Percentiles rank a stretch among this genome's conserved stretches.
phyloP scores from a whole-genome alignment of 768 basidiomycete genomes.

The Russula abietina region DNA sequence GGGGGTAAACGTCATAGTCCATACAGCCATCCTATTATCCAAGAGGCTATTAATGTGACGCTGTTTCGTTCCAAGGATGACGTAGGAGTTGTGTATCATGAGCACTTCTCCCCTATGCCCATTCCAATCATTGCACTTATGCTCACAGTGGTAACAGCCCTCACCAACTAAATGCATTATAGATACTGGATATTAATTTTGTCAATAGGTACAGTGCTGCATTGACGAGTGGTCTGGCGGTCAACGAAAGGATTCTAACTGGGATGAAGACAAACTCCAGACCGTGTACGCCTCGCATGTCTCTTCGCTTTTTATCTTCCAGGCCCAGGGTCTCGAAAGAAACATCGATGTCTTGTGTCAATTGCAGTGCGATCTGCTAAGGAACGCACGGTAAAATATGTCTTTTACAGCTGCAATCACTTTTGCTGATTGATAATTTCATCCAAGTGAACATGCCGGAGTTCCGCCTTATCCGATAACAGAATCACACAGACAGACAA shows the following conservation, averaged over 20 bases:
- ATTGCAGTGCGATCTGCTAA: constrained; percentile 6
- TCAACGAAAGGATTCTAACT: neutral
- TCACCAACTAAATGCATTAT: neutral
- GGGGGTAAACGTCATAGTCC: neutral
- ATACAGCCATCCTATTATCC: constrained; percentile 4
- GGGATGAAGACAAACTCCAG: neutral
- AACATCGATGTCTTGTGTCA: neutral
- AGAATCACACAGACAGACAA: neutral
- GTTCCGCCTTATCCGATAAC: neutral
- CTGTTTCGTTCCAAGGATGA: neutral
- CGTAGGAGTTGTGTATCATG: neutral
- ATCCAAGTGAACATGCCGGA: neutral
- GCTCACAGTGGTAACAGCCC: constrained; percentile 5
- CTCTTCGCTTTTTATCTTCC: neutral
- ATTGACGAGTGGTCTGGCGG: constrained; percentile 14
- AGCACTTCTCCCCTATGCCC: constrained; percentile 8
- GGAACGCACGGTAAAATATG: neutral
- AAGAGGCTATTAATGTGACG: neutral
- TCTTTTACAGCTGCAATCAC: neutral
- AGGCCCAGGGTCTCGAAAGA: neutral
- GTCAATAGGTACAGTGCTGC: constrained; percentile 8
- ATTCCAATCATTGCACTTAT: constrained; percentile 8
- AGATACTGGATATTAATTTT: neutral
- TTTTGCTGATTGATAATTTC: neutral
- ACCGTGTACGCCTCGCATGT: neutral